Conservation (phyloP, 805 yeast genomes). For the Maudiozyma barnettii region DNA sequence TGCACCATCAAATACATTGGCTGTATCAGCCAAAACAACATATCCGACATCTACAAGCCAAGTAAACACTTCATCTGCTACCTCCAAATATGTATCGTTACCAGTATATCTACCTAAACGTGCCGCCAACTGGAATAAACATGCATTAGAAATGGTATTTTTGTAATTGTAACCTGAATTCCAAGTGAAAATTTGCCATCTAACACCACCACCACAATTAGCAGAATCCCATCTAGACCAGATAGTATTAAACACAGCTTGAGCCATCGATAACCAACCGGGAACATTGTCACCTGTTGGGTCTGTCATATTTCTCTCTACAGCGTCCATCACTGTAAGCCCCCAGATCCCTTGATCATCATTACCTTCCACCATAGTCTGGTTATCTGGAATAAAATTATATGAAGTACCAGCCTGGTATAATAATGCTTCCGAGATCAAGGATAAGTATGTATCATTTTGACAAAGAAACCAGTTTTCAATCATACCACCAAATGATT, state of each 20-base stretch:
- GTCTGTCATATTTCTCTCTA: slow-evolving; percentile 46
- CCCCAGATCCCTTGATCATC: slow-evolving; percentile 72
- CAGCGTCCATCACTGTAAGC: slow-evolving; percentile 51
- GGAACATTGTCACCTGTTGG: slow-evolving; percentile 33
- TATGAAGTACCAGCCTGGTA: slow-evolving; percentile 36
- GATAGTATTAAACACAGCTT: slow-evolving; percentile 50
- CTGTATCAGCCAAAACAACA: slow-evolving; percentile 42
- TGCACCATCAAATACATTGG: slow-evolving; percentile 68
- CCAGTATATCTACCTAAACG: slow-evolving; percentile 51
- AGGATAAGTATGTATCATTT: slow-evolving; percentile 50
- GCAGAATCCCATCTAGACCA: slow-evolving; percentile 47
- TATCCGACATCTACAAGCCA: slow-evolving; percentile 47
- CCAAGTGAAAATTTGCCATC: slow-evolving; percentile 62
- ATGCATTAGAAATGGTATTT: slow-evolving; percentile 56
- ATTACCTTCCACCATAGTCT: slow-evolving; percentile 60
- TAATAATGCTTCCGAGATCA: slow-evolving; percentile 45
- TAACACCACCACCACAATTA: slow-evolving; percentile 52
- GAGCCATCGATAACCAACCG: slow-evolving; percentile 48
- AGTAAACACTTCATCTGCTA: slow-evolving; percentile 46
- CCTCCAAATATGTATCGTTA: slow-evolving; percentile 40
- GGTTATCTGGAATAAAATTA: slow-evolving; percentile 53
- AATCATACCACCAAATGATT: slow-evolving; percentile 55
- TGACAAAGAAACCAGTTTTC: slow-evolving; percentile 67
- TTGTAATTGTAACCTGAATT: slow-evolving; percentile 55
- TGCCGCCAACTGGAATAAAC: slow-evolving; percentile 53